Evolutionary conservation across 2,329 filamentous ascomycete species (phyloP), one percentile per base, ranked within the genome.

Genomic region (Bipolaris cookei): DNA sequence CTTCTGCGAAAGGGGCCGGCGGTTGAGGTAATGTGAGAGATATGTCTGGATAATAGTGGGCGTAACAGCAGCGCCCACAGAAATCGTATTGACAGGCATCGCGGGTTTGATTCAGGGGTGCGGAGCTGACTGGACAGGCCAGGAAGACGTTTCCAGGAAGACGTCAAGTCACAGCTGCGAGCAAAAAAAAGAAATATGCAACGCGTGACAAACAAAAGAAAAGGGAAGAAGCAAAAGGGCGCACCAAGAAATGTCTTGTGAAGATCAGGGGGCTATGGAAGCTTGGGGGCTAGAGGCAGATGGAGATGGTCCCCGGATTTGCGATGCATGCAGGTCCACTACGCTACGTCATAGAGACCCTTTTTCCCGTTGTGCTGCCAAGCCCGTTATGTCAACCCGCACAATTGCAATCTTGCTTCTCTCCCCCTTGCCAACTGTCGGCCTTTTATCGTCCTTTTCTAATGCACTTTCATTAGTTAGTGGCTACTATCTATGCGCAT

Each of bases 31-130:
- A 90, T 98, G 95, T 56, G 88, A 89, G 67, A 98, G 82, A 62
- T 94, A 88, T 13, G 94, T 97, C 64, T 90, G 88, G 54, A 98
- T 84, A 44, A 96, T 90, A 3, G 90, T 92, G 11, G 95, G 94
- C 61, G 92, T 92, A 52, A 97, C 89, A 47, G 92, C 92, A 63
- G 91, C 84, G 55, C 88, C 87, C 58, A 98, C 89, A 13, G 90
- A 88, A 37, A 94, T 84, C 16, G 92, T 96, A 77, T 91, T 93
- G 69, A 95, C 85, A 56, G 83, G 80, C 85, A 88, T 88, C 30
- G 53, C 51, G 38, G 41, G 35, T 38, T 18, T 8, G 11, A 16
- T 49, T 46, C 23, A 39, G 44, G 48, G 57, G 45, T 46, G 49
- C 54, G 54, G 59, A 62, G 50, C 41, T 58, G 35, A 51, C 51